Percentiles rank a stretch among this genome's conserved stretches.
Conservation (phyloP, 306 rosid species). For the Citrullus colocynthis region DNA sequence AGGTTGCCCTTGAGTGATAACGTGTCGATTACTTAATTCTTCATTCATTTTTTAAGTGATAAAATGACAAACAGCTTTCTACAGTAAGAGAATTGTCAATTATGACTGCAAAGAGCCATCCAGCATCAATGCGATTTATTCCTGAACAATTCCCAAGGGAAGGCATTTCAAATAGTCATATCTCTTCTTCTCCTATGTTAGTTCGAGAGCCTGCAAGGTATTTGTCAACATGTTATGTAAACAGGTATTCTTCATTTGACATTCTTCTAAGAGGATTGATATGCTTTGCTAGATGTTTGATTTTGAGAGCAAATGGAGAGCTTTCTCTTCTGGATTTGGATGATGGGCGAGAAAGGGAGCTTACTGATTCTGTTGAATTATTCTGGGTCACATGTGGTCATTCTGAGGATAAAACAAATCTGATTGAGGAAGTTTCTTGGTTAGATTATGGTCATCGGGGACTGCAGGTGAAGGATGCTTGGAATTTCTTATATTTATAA, state of each 20-base stretch:
- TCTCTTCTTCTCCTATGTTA: constrained; percentile 41
- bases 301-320: constrained; percentile 85
- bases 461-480: constrained; percentile 68
- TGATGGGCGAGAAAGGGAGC: constrained; percentile 87
- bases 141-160: constrained; percentile 78
- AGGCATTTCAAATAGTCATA: constrained; percentile 35
- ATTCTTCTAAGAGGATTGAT: constrained; percentile 21
- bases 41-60: constrained; percentile 80
- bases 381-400: constrained; percentile 99
- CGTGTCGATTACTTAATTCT: constrained; percentile 22
- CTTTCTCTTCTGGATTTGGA: constrained; percentile 98
- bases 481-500: not conserved
- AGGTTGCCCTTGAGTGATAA: not conserved
- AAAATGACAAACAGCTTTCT: constrained; percentile 99
- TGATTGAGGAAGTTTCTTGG: constrained; percentile 98
- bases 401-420: constrained; percentile 81
- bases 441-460: constrained; percentile 97
- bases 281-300: constrained; percentile 65
- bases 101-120: constrained; percentile 98
- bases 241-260: constrained; percentile 4
- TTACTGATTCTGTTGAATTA: constrained; percentile 86
- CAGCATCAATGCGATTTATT: constrained; percentile 91
- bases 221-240: not conserved
- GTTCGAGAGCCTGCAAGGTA: constrained; percentile 88
- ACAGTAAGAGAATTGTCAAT: constrained; percentile 99